Percentiles rank a stretch among this genome's conserved stretches.
These are phyloP conservation scores for Chenopodium formosanum DNA, from an alignment of 148 eudicot genomes.

Conservation along the genomic window DNA sequence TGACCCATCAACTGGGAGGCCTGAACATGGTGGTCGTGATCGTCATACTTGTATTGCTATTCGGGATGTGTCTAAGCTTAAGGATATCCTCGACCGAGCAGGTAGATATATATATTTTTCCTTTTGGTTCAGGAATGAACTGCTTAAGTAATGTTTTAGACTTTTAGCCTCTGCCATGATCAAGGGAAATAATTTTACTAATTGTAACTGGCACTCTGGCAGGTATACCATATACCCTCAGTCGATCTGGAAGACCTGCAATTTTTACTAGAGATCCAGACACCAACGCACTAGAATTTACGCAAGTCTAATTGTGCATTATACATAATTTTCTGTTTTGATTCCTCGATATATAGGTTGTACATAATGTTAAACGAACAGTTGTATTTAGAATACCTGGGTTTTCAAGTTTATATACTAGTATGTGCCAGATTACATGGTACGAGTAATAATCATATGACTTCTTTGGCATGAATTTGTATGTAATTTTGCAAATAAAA, in stretches of 20 bases:
- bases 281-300: slow-evolving; percentile 85
- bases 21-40: slow-evolving; percentile 92
- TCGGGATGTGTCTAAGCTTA: slow-evolving; percentile 78
- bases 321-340: not conserved
- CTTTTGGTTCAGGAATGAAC: not conserved
- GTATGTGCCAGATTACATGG: not conserved
- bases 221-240: slow-evolving; percentile 90
- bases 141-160: not conserved
- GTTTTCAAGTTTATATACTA: not conserved
- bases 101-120: slow-evolving; percentile 34
- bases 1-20: slow-evolving; percentile 90
- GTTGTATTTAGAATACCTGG: not conserved
- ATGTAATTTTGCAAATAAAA: too few species aligned
- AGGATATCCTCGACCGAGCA: slow-evolving; percentile 72
- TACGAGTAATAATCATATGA: too few species aligned
- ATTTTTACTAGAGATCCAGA: slow-evolving; percentile 92
- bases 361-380: slow-evolving; percentile 4
- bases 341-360: not conserved
- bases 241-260: slow-evolving; percentile 95
- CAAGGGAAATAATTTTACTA: slow-evolving; percentile 1
- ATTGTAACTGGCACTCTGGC: slow-evolving; percentile 8
- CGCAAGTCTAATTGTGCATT: slow-evolving; percentile 38
- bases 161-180: not conserved
- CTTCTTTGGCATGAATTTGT: too few species aligned
- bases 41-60: slow-evolving; percentile 87